These are phyloP conservation scores for Gymnopus androsaceus DNA, from an alignment of 1,284 basidiomycete genomes.

Conservation along the genomic window DNA sequence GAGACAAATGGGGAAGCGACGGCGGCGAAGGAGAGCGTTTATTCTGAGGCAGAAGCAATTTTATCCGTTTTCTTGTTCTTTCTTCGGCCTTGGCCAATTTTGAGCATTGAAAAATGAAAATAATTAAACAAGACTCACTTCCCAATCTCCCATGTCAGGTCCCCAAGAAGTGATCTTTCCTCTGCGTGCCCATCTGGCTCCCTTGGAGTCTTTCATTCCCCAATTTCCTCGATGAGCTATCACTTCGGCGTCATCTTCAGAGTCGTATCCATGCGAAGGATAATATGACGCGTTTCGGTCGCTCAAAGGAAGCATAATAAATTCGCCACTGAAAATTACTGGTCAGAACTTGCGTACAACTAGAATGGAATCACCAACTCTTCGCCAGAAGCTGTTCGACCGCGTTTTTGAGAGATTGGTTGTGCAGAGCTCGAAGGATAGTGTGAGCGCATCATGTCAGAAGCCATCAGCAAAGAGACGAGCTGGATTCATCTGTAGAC, in stretches of 20 bases:
- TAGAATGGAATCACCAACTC: slow-evolving; percentile 9
- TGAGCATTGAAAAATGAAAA: slow-evolving; percentile 15
- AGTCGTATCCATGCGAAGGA: slow-evolving; percentile 65
- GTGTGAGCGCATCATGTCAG: slow-evolving; percentile 5
- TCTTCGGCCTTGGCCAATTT: slow-evolving; percentile 62
- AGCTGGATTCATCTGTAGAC: background rate
- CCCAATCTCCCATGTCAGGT: slow-evolving; percentile 78
- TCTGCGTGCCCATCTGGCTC: slow-evolving; percentile 72
- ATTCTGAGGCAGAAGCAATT: slow-evolving; percentile 59
- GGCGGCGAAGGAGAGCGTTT: slow-evolving; percentile 60
- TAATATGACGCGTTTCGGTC: slow-evolving; percentile 80
- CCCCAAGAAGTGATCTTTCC: slow-evolving; percentile 81
- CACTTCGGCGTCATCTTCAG: slow-evolving; percentile 54
- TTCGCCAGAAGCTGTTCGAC: slow-evolving; percentile 2
- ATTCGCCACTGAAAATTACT: slow-evolving; percentile 31
- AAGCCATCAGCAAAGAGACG: slow-evolving; percentile 1
- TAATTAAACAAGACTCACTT: slow-evolving; percentile 48
- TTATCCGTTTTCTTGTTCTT: slow-evolving; percentile 75
- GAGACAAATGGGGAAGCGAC: slow-evolving; percentile 53
- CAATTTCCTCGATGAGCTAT: slow-evolving; percentile 67
- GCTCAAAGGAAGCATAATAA: slow-evolving; percentile 51
- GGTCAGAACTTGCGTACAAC: slow-evolving; percentile 2
- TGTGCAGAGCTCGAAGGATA: background rate
- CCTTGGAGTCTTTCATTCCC: slow-evolving; percentile 71
- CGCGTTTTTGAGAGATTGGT: slow-evolving; percentile 6